Conservation (phyloP, 1,284 basidiomycete species). For the Mrakiaceae sp. region DNA sequence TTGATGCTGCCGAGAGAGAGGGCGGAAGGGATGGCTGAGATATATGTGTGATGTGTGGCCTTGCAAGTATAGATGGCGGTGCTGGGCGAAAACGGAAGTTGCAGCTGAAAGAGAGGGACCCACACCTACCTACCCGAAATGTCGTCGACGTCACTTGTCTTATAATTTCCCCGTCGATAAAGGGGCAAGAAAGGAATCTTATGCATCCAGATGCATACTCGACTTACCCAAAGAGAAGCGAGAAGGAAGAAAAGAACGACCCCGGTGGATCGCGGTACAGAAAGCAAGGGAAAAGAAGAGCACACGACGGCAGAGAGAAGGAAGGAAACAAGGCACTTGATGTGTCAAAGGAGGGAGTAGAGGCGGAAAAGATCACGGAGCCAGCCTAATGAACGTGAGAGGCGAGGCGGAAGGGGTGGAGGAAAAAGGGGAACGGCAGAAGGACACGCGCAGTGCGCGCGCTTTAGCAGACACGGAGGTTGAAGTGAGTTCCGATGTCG, state of each 20-base stretch:
- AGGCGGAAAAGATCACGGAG: neutral
- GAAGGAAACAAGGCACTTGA: neutral
- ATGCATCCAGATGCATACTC: neutral
- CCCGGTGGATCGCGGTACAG: neutral
- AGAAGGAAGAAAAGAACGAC: neutral
- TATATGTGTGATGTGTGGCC: too few species aligned
- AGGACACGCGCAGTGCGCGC: neutral
- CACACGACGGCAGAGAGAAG: neutral
- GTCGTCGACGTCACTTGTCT: too few species aligned
- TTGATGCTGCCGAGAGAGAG: too few species aligned
- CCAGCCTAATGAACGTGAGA: neutral
- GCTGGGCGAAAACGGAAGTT: too few species aligned
- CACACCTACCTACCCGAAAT: too few species aligned
- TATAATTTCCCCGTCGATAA: too few species aligned
- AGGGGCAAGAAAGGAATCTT: too few species aligned
- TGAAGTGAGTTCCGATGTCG: slow-evolving; percentile 38
- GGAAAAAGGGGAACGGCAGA: neutral
- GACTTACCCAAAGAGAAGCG: neutral
- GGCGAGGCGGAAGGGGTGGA: neutral
- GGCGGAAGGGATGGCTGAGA: too few species aligned
- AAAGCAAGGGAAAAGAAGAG: neutral
- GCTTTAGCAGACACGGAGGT: neutral
- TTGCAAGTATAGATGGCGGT: too few species aligned
- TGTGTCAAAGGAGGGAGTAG: neutral
- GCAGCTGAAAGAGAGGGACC: too few species aligned